A percentile compares a stretch with the other conserved stretches of the same genome.
These are phyloP conservation scores for Gastroboletus turbinatus DNA, from an alignment of 1,284 basidiomycete species.

Conservation along the genomic window DNA sequence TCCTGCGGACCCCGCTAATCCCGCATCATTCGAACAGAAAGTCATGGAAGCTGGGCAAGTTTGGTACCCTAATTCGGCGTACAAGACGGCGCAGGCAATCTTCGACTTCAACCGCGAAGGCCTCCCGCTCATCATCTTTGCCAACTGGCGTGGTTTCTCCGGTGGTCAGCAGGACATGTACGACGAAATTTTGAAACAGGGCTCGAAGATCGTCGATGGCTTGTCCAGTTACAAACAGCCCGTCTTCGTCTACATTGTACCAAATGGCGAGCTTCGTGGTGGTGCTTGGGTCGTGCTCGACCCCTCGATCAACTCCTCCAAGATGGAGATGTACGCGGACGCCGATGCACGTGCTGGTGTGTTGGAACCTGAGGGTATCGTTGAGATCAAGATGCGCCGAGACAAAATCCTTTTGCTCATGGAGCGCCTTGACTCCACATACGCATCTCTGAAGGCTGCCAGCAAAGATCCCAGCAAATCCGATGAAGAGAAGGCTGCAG, in stretches of 20 bases:
- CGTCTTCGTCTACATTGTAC: slow-evolving; percentile 98
- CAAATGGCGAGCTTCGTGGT: slow-evolving; percentile 97
- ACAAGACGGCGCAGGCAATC: slow-evolving; percentile 99
- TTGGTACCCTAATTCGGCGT: slow-evolving; percentile 99
- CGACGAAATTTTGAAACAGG: slow-evolving; percentile 92
- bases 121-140: slow-evolving; percentile 96
- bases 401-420: slow-evolving; percentile 90
- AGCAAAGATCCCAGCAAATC: slow-evolving; percentile 75
- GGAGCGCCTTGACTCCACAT: slow-evolving; percentile 89
- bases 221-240: slow-evolving; percentile 97
- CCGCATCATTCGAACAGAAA: slow-evolving; percentile 94
- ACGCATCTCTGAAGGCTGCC: slow-evolving; percentile 78
- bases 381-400: slow-evolving; percentile 91
- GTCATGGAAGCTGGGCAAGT: slow-evolving; percentile 99
- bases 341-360: slow-evolving; percentile 95
- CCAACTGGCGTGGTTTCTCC: slow-evolving; percentile 99
- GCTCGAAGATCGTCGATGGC: slow-evolving; percentile 97
- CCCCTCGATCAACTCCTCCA: slow-evolving; percentile 92
- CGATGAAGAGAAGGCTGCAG: slow-evolving; percentile 71
- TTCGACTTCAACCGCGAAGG: slow-evolving; percentile 98
- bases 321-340: slow-evolving; percentile 99
- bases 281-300: slow-evolving; percentile 99
- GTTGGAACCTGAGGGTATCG: slow-evolving; percentile 95
- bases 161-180: slow-evolving; percentile 99
- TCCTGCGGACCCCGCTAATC: slow-evolving; percentile 98